phyloP scores from a whole-genome alignment of 2,329 filamentous ascomycete genomes.

The Hymenoscyphus albidus region DNA sequence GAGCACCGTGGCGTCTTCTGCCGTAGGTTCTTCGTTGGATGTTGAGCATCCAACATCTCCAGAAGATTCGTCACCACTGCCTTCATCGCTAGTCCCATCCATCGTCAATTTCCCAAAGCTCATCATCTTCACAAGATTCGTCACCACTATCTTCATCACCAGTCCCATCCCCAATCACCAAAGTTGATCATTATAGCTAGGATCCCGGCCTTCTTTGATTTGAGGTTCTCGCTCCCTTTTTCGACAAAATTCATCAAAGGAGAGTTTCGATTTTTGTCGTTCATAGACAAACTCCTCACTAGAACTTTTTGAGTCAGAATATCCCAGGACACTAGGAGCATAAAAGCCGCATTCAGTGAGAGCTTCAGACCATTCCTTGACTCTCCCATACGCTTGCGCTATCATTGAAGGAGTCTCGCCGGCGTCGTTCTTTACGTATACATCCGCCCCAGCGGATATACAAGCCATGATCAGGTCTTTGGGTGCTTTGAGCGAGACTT shows the following conservation, averaged over 20 bases:
- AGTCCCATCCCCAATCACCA: no score
- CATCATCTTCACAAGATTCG: background rate
- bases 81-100: background rate
- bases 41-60: background rate
- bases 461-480: constrained; percentile 19
- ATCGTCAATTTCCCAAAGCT: background rate
- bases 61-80: background rate
- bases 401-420: constrained; percentile 16
- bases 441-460: constrained; percentile 20
- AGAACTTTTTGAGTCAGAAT: constrained; percentile 1
- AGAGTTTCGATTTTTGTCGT: constrained; percentile 14
- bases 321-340: constrained; percentile 9
- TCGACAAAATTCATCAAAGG: constrained; percentile 15
- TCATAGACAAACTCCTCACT: background rate
- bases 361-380: constrained; percentile 19
- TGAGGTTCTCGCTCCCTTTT: constrained; percentile 4
- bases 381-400: constrained; percentile 10
- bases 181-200: no score
- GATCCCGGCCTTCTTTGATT: constrained; percentile 2
- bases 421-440: constrained; percentile 16
- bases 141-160: no score
- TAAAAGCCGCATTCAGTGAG: constrained; percentile 20
- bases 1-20: background rate
- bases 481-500: constrained; percentile 11
- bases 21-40: background rate